phyloP scores from a whole-genome alignment of 352 stramenopile genomes.

The Peronospora farinosa region DNA sequence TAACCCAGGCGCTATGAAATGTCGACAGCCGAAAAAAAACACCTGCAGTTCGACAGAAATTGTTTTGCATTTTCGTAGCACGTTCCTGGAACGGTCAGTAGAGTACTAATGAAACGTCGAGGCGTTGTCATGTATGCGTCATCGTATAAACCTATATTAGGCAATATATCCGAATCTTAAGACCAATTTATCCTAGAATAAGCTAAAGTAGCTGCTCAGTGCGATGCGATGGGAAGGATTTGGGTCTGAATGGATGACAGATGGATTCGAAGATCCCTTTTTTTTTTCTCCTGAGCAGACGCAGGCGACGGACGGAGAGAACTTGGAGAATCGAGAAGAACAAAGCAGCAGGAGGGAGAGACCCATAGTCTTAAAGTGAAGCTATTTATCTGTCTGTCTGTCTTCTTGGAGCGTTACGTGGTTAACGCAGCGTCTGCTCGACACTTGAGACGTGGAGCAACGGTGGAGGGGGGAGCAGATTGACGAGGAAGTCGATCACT shows the following conservation, averaged over 20 bases:
- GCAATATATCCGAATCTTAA: not conserved
- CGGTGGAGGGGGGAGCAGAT: constrained; percentile 1
- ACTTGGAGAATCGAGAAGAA: not conserved
- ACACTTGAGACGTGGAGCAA: constrained; percentile 15
- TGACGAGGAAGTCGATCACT: not conserved
- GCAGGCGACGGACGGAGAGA: constrained; percentile 3
- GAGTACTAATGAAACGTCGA: too few relatives aligned
- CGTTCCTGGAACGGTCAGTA: too few relatives aligned
- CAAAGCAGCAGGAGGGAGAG: constrained; percentile 1
- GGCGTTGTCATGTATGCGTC: too few relatives aligned
- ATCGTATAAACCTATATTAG: too few relatives aligned
- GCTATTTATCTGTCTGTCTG: too few relatives aligned
- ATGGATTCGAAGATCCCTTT: constrained; percentile 11
- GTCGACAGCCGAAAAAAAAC: too few relatives aligned
- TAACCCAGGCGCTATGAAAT: too few relatives aligned
- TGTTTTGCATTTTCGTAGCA: too few relatives aligned
- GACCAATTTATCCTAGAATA: not conserved
- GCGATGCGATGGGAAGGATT: too few relatives aligned
- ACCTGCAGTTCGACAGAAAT: too few relatives aligned
- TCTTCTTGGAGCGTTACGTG: too few relatives aligned
- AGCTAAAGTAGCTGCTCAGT: not conserved
- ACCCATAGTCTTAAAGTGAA: not conserved
- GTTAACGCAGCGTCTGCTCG: not conserved
- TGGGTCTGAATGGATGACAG: constrained; percentile 20
- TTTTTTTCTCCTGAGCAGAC: constrained; percentile 21